Percentiles rank a stretch among this genome's conserved stretches.
These are phyloP conservation scores for Ceratocystis lukuohia DNA, from an alignment of 2,329 filamentous ascomycete genomes.

Conservation along the genomic window DNA sequence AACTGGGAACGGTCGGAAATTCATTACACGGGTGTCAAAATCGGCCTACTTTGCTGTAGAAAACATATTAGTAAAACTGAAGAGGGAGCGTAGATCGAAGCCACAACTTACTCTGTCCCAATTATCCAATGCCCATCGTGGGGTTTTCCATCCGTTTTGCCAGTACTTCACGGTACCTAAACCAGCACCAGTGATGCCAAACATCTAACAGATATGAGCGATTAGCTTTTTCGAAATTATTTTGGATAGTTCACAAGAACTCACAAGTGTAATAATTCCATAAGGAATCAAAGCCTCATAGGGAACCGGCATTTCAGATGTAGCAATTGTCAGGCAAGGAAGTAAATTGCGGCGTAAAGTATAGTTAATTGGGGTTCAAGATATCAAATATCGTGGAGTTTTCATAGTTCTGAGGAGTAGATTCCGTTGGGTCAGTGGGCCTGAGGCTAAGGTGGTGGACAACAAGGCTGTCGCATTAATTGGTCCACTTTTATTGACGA, in stretches of 20 bases:
- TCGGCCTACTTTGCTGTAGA: constrained; percentile 39
- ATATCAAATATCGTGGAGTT: background rate
- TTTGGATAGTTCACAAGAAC: constrained; percentile 23
- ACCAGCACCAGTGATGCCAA: constrained; percentile 45
- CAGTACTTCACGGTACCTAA: constrained; percentile 42
- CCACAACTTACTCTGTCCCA: constrained; percentile 44
- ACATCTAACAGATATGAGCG: constrained; percentile 39
- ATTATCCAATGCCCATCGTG: constrained; percentile 46
- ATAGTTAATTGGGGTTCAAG: background rate
- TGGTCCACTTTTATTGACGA: background rate
- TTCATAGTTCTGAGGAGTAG: background rate
- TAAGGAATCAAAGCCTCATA: constrained; percentile 53
- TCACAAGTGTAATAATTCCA: constrained; percentile 49
- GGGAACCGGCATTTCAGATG: constrained; percentile 43
- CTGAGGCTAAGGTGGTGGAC: background rate
- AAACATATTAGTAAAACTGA: constrained; percentile 24
- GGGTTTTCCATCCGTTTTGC: constrained; percentile 48
- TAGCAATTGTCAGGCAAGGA: background rate
- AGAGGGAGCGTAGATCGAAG: background rate
- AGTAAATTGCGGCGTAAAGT: background rate
- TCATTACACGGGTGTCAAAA: background rate
- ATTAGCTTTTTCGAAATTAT: constrained; percentile 22
- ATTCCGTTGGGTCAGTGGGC: background rate
- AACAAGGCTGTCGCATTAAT: background rate
- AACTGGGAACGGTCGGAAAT: background rate